These are phyloP conservation scores for Arthromyces matolae DNA, from an alignment of 768 basidiomycete species.

Conservation along the genomic window DNA sequence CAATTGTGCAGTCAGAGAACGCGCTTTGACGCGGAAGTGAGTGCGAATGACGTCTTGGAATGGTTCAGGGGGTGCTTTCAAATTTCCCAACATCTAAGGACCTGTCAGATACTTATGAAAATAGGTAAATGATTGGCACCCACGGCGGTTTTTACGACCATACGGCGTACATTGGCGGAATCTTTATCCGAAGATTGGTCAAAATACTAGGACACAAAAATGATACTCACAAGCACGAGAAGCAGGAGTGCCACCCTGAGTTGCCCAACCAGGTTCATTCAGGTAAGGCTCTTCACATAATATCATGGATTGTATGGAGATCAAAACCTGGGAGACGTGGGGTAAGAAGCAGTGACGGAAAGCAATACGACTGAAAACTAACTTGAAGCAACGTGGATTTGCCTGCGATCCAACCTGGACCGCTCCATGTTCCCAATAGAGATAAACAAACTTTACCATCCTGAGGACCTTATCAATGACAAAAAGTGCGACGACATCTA, in stretches of 20 bases:
- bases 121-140: slow-evolving; percentile 19
- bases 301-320: slow-evolving; percentile 97
- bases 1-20: slow-evolving; percentile 64
- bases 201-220: not conserved
- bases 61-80: slow-evolving; percentile 79
- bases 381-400: slow-evolving; percentile 88
- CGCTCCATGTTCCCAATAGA: slow-evolving; percentile 87
- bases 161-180: slow-evolving; percentile 88
- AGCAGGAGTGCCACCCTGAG: slow-evolving; percentile 64
- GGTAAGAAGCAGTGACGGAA: slow-evolving; percentile 22
- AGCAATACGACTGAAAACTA: slow-evolving; percentile 13
- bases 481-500: not conserved
- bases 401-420: slow-evolving; percentile 91
- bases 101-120: not conserved
- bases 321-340: slow-evolving; percentile 61
- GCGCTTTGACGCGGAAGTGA: slow-evolving; percentile 85
- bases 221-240: slow-evolving; percentile 67
- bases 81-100: slow-evolving; percentile 75
- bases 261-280: slow-evolving; percentile 90
- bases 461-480: slow-evolving; percentile 28
- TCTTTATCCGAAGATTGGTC: slow-evolving; percentile 41
- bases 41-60: slow-evolving; percentile 86
- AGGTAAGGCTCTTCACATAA: slow-evolving; percentile 91
- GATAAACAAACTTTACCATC: slow-evolving; percentile 95
- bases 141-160: slow-evolving; percentile 89